Evolutionary conservation across 2,329 filamentous ascomycete genomes (phyloP).

Genomic region (Capronia coronata): DNA sequence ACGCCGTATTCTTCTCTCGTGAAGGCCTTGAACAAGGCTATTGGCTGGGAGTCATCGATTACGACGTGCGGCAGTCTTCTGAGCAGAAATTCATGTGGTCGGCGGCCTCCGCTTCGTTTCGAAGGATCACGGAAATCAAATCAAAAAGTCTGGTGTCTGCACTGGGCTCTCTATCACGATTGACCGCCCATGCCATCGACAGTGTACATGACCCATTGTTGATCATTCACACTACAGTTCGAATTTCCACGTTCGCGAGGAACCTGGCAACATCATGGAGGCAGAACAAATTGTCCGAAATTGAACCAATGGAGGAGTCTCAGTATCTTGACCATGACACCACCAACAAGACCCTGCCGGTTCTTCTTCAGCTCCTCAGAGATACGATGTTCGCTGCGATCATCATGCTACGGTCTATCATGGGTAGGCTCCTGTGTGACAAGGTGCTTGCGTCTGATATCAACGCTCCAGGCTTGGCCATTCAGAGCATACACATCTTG

Average conservation of each 20-base stretch:
- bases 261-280: constrained; percentile 67
- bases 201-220: constrained; percentile 44
- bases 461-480: constrained; percentile 60
- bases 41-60: constrained; percentile 64
- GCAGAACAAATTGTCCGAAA: constrained; percentile 63
- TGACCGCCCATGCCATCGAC: constrained; percentile 58
- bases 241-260: constrained; percentile 60
- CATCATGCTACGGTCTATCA: constrained; percentile 65
- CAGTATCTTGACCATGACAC: constrained; percentile 60
- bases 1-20: constrained; percentile 59
- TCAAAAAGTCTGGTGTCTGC: constrained; percentile 54
- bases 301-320: constrained; percentile 63
- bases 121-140: constrained; percentile 50
- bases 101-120: constrained; percentile 51
- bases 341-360: constrained; percentile 58
- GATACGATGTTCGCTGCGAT: constrained; percentile 70
- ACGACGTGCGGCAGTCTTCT: constrained; percentile 54
- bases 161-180: constrained; percentile 56
- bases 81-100: constrained; percentile 59
- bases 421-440: constrained; percentile 60
- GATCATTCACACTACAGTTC: constrained; percentile 47
- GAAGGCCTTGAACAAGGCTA: constrained; percentile 71
- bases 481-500: constrained; percentile 65
- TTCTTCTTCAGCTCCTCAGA: constrained; percentile 68
- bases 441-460: constrained; percentile 46